A percentile compares a stretch with the other conserved stretches of the same genome.
phyloP scores from a whole-genome alignment of 805 yeast species.

The Wickerhamiella australiensis region DNA sequence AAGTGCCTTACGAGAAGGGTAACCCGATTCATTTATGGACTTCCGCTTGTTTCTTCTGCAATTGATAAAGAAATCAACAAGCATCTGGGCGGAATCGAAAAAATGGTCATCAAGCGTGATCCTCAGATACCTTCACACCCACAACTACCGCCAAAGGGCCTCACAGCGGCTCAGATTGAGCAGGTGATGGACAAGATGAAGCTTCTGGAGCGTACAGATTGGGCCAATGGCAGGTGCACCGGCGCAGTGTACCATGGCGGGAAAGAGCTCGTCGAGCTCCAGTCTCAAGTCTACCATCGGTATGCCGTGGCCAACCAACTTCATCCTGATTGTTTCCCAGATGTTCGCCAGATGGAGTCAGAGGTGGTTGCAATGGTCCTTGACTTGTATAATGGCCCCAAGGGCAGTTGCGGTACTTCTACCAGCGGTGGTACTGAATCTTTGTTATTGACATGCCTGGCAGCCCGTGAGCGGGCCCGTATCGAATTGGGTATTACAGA shows the following conservation, averaged over 20 bases:
- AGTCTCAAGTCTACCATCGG: conserved; percentile 60
- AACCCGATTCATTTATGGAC: not conserved
- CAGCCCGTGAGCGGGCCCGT: conserved; percentile 69
- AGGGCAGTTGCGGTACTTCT: conserved; percentile 62
- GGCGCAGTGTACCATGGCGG: conserved; percentile 99
- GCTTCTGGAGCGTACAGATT: conserved; percentile 51
- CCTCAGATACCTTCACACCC: conserved; percentile 24
- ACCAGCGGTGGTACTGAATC: conserved; percentile 97
- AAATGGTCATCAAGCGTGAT: conserved; percentile 45
- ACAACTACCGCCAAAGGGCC: conserved; percentile 49
- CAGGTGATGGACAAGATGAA: conserved; percentile 37
- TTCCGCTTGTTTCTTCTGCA: not conserved
- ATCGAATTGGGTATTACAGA: conserved; percentile 41
- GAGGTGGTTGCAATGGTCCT: conserved; percentile 90
- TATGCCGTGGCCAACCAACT: conserved; percentile 85
- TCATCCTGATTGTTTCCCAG: conserved; percentile 96
- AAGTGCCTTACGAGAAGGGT: not conserved
- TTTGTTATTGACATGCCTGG: conserved; percentile 65
- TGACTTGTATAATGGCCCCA: conserved; percentile 68
- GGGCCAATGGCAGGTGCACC: conserved; percentile 77
- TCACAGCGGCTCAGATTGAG: conserved; percentile 37
- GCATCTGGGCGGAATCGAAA: conserved; percentile 46
- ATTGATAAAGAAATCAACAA: conserved; percentile 44
- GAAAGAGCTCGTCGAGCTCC: conserved; percentile 56
- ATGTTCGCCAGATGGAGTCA: conserved; percentile 89